Evolutionary conservation across 495 filamentous ascomycete species (phyloP), one percentile per base, ranked within the genome.

Genomic region (Neurospora hispaniola): DNA sequence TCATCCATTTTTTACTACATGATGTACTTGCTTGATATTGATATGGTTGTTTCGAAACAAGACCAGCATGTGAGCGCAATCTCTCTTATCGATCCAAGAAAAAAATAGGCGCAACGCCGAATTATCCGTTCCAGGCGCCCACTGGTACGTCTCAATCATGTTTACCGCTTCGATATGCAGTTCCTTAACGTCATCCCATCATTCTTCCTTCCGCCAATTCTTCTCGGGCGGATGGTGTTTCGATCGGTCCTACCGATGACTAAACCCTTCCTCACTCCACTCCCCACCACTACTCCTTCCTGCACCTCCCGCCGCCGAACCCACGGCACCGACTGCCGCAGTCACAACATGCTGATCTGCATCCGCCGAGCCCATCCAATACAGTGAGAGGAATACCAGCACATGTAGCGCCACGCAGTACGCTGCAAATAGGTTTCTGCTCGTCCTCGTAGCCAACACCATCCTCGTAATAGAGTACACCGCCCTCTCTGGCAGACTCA

Each of bases 401-500:
- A 98, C 73, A 83, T 99, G 96, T 73, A 98, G 85, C 48, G 90
- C 91, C 20, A 98, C 85, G 80, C 94, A 97, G 80, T 99, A 99
- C 16, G 86, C 89, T n/a, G 94, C 96, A 80, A 99, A 99, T 59
- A 99, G 80, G 80, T 98, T 98, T 71, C 96, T 85, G 80, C 94
- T 97, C 12, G 92, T 93, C 71, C 96, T 85, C 46, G 92, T 97
- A 42, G 95, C 94, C 71, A 99, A 84, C 70, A 98, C 93, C 79
- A 97, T 91, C 70, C 94, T 87, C 27, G 96, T 97, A 72, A 98
- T 87, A 14, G 93, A 94, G 81, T 96, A 97, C 20, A 99, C 91
- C 16, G 93, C 85, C 38, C 96, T 86, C 83, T 99, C 96, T 0
- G 94, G 93, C 6, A 98, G 81, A 73, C 89, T 93, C 95, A 99